Base-by-base conservation (phyloP, 495 filamentous ascomycete species). In the Aspergillus bridgeri region DNA sequence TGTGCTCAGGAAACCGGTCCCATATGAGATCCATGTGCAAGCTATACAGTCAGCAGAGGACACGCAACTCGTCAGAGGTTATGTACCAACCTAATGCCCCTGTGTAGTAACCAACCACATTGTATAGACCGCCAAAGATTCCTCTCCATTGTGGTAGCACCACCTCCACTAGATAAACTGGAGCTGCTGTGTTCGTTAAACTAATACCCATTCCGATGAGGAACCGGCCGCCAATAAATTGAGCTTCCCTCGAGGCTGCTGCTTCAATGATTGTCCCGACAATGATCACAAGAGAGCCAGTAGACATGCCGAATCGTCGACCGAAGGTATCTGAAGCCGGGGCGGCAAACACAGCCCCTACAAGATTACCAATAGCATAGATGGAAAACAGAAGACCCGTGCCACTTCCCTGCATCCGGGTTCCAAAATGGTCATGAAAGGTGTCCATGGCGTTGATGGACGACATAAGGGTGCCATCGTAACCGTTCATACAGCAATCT, bases 141-240 rank as follows among this genome's bases (percentile, higher is more conserved):
- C 62, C 7, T 66, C 63, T 18, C 72, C 72, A 42, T 72, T 77
- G 45, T 71, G 75, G 38, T n/a, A 57, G 44, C 13, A 29, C 23
- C 6, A 46, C 42, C 19, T 51, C 25, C 2, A 52, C 54, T 25
- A 56, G 18, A 20, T 56, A 56, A 8, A 56, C 22, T 2, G 46
- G 45, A 22, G 54, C 54, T 17, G 54, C 23, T 18, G 54, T 56
- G 18, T 56, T 56, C 1, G 54, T 38, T 18, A 42, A 29, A 13
- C 29, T 33, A 7, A 48, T 46, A 0, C 18, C 48, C 27, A 45
- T 13, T 17, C 44, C 85, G n/a, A 92, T 81, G 19, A 90, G 65
- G 69, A 91, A 90, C 5, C 89, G 83, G 13, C 87, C 88, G 18
- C 77, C 86, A 62, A 89, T 84, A 61, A 90, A 89, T 60, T 79